These are phyloP conservation scores for Flaveria trinervia DNA, from an alignment of 129 eudicot species.

Conservation along the genomic window DNA sequence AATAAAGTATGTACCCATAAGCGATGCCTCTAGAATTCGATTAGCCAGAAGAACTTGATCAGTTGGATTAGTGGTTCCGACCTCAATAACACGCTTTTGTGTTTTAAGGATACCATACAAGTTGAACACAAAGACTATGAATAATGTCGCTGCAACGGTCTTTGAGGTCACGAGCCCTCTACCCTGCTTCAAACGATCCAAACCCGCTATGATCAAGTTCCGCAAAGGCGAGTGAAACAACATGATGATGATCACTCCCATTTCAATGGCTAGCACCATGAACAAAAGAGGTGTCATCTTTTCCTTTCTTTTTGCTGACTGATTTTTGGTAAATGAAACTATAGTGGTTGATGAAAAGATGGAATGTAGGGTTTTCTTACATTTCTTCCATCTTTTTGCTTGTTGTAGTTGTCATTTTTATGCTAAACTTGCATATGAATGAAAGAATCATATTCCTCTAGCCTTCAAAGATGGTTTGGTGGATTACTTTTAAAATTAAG, in stretches of 20 bases:
- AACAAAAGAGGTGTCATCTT: constrained; percentile 61
- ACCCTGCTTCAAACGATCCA: constrained; percentile 67
- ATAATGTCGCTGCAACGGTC: constrained; percentile 53
- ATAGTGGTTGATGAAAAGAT: not conserved
- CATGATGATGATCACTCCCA: constrained; percentile 49
- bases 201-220: constrained; percentile 47
- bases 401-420: constrained; percentile 3
- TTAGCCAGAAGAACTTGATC: constrained; percentile 61
- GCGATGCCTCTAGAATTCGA: constrained; percentile 17
- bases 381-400: constrained; percentile 21
- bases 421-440: constrained; percentile 33
- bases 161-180: constrained; percentile 60
- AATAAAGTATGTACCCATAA: constrained; percentile 53
- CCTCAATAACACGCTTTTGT: constrained; percentile 43
- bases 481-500: not conserved
- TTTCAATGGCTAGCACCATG: constrained; percentile 48
- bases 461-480: constrained; percentile 15
- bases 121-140: constrained; percentile 48
- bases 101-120: constrained; percentile 30
- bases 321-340: not conserved
- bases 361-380: constrained; percentile 23
- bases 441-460: constrained; percentile 33
- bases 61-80: constrained; percentile 53
- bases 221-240: constrained; percentile 73
- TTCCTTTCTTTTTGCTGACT: not conserved